Evolutionary conservation across 306 rosid genomes (phyloP).

Genomic region (Acacia melanoxylon): DNA sequence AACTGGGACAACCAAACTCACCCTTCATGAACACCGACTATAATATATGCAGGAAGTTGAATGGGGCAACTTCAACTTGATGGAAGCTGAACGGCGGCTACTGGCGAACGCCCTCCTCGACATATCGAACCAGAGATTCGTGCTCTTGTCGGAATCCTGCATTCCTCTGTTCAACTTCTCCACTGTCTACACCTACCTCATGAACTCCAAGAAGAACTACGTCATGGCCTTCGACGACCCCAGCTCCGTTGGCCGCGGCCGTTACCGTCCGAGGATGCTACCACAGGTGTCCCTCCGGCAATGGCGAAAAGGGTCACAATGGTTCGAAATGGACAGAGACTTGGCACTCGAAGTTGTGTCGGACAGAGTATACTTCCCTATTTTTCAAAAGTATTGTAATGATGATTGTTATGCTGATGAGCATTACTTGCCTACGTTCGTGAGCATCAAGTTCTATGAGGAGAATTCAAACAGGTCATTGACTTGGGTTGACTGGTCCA

Average conservation of each 20-base stretch:
- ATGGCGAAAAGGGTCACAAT: conserved; percentile 87
- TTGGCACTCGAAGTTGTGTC: conserved; percentile 63
- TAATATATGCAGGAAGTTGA: conserved; percentile 45
- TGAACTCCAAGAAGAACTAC: conserved; percentile 48
- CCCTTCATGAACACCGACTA: background rate
- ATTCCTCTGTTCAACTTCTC: conserved; percentile 79
- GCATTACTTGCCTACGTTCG: conserved; percentile 72
- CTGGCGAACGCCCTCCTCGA: conserved; percentile 84
- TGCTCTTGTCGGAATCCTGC: conserved; percentile 80
- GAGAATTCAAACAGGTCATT: conserved; percentile 65
- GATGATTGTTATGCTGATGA: conserved; percentile 67
- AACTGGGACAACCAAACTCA: background rate
- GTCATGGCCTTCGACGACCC: conserved; percentile 57
- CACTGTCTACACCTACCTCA: conserved; percentile 56
- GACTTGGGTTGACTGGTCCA: conserved; percentile 87
- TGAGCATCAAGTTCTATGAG: conserved; percentile 50
- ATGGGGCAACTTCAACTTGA: conserved; percentile 84
- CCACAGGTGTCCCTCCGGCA: conserved; percentile 49
- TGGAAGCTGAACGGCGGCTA: conserved; percentile 81
- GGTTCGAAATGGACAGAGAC: conserved; percentile 73
- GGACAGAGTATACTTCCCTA: conserved; percentile 52
- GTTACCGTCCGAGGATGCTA: conserved; percentile 51
- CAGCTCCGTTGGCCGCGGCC: conserved; percentile 55
- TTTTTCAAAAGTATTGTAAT: conserved; percentile 42
- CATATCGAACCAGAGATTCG: conserved; percentile 74